Evolutionary conservation across 441 rosid genomes (phyloP).

Genomic region (Aleurites moluccanus): DNA sequence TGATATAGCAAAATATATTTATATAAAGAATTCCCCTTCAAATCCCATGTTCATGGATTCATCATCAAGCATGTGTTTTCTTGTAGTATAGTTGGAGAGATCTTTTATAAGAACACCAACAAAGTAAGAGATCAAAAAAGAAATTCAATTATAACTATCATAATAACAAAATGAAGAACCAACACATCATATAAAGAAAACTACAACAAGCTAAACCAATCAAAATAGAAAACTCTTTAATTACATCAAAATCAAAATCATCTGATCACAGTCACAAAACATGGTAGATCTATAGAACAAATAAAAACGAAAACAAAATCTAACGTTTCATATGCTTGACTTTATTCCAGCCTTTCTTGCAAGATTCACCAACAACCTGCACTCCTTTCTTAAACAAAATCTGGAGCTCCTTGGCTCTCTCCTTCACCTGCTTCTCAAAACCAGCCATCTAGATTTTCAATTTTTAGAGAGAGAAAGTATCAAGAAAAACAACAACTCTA

Average conservation of each 20-base stretch:
- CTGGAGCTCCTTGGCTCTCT: conserved; percentile 65
- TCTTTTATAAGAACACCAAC: no score
- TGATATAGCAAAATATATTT: no score
- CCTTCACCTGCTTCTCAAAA: conserved; percentile 78
- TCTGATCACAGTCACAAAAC: background rate
- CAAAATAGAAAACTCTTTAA: no score
- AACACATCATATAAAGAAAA: no score
- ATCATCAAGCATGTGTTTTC: no score
- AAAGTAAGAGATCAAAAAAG: no score
- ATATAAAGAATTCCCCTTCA: no score
- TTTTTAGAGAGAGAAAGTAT: background rate
- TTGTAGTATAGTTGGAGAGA: no score
- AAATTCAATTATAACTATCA: no score
- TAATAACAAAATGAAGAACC: no score
- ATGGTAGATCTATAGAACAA: background rate
- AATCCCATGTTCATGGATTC: no score
- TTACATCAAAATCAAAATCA: background rate
- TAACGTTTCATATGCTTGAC: conserved; percentile 71
- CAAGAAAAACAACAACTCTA: background rate
- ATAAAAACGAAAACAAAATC: background rate
- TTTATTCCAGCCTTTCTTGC: conserved; percentile 91
- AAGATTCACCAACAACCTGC: conserved; percentile 67
- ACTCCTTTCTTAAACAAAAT: conserved; percentile 60
- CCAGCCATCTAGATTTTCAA: conserved; percentile 38
- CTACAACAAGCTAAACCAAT: no score